Evolutionary conservation across 1,139 yeast genomes (phyloP), one percentile per base, ranked within the genome.

Genomic region (Pichia sp.): DNA sequence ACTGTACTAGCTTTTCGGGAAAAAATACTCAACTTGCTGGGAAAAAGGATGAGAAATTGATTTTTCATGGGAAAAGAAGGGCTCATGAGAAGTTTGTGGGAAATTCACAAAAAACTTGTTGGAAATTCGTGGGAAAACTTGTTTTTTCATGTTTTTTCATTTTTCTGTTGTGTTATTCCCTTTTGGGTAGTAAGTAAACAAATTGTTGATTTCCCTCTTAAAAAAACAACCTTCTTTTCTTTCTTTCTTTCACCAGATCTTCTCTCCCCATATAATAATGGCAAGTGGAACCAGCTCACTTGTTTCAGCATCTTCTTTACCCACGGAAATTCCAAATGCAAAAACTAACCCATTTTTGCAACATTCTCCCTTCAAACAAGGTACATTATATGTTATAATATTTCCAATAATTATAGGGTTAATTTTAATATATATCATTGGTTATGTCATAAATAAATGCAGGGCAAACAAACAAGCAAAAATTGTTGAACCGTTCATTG

Each of bases 321-420:
- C 15, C 4, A 15, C 23, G 6, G 9, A 24, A 12, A 20, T 35
- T 20, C 24, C 36, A 18, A 32, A 40, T 9, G 48, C 46, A 2
- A 26, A 45, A 7, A 41, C 39, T 1, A 58, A 57, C 38, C 61
- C 61, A 4, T 56, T 46, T 32, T 38, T 57, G 15, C 38, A 42
- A 7, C 30, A 43, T 3, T 40, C 49, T 3, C 34, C 45, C 2
- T 53, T 46, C 18, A 24, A 43, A 25, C 55, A 56, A 34, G 59
- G 58, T 7, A 51, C 60, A 1, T 42, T 58, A 6, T 58, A 57
- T 36, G 34, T 48, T 9, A 56, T 57, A 4, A 45, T 55, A 12
- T 44, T 56, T 9, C 61, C 61, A 2, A 51, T 55, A 1, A 42
- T 58, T 9, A 49, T 35, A 2, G 53, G 45, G 7, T 23, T 54